Percentiles rank a stretch among this genome's conserved stretches.
Conservation (phyloP, 176 grass and related monocot species). For the Bothriochloa decipiens region DNA sequence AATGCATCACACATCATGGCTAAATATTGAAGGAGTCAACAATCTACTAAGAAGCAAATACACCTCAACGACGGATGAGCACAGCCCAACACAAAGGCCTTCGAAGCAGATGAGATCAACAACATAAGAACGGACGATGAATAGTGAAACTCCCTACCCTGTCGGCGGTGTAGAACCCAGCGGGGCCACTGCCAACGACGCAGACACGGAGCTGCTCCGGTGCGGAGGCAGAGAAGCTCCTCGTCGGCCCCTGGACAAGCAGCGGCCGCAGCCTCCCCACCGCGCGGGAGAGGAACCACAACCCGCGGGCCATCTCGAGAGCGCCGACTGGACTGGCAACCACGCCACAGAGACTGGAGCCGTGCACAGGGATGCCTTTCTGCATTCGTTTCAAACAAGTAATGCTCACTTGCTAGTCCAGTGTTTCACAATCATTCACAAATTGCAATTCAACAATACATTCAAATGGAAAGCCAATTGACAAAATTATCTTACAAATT, state of each 20-base stretch:
- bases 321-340: neutral
- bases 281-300: conserved; percentile 31
- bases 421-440: neutral
- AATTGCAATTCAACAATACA: neutral
- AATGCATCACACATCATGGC: neutral
- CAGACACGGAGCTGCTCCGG: conserved; percentile 69
- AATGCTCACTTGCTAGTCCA: too few species aligned
- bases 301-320: conserved; percentile 16
- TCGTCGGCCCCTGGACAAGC: conserved; percentile 30
- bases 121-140: neutral
- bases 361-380: too few species aligned
- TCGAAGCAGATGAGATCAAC: conserved; percentile 5
- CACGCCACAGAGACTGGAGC: neutral
- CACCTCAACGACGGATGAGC: neutral
- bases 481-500: neutral
- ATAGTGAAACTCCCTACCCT: conserved; percentile 41
- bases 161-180: conserved; percentile 95
- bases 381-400: too few species aligned
- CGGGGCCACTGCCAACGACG: conserved; percentile 82
- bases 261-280: conserved; percentile 29
- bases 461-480: neutral
- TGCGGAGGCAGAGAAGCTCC: conserved; percentile 45
- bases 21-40: neutral
- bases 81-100: neutral
- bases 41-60: neutral